Percentiles rank a stretch among this genome's conserved stretches.
These are phyloP conservation scores for Skeletonema potamos DNA, from an alignment of 108 stramenopile species.

Conservation along the genomic window DNA sequence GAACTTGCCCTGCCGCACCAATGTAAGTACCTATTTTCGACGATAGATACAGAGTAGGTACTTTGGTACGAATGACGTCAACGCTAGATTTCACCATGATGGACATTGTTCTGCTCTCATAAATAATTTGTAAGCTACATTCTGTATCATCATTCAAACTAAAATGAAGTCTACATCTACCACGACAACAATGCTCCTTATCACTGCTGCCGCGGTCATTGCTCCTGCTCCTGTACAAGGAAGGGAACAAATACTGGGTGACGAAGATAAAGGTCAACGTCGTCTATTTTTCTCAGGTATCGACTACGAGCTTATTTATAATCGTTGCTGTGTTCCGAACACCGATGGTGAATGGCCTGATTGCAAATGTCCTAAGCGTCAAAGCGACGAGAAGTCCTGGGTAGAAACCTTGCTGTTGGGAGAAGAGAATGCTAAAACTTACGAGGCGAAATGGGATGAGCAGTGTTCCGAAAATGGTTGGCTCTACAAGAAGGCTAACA, in stretches of 20 bases:
- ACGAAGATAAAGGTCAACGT: neutral
- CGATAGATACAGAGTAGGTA: too few relatives aligned
- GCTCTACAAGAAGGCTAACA: neutral
- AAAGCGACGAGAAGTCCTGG: neutral
- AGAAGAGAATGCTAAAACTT: neutral
- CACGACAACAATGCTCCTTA: neutral
- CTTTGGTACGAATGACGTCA: neutral
- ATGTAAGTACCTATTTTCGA: too few relatives aligned
- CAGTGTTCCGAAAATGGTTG: neutral
- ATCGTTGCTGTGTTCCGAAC: neutral
- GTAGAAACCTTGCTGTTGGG: neutral
- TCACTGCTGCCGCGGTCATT: neutral
- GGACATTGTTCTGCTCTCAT: too few relatives aligned
- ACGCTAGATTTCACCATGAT: too few relatives aligned
- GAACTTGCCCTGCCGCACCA: too few relatives aligned
- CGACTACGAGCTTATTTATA: neutral
- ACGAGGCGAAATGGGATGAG: neutral
- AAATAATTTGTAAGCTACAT: too few relatives aligned
- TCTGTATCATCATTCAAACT: neutral
- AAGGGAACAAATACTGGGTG: neutral
- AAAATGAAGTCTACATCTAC: slow-evolving; percentile 1
- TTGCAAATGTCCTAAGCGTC: neutral
- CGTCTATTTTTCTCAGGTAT: neutral
- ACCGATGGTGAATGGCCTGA: neutral
- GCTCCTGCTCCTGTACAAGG: neutral